A percentile compares a stretch with the other conserved stretches of the same genome.
phyloP scores from a whole-genome alignment of 192 early-diverging fungal species.

The Chytriomyces hyalinus region DNA sequence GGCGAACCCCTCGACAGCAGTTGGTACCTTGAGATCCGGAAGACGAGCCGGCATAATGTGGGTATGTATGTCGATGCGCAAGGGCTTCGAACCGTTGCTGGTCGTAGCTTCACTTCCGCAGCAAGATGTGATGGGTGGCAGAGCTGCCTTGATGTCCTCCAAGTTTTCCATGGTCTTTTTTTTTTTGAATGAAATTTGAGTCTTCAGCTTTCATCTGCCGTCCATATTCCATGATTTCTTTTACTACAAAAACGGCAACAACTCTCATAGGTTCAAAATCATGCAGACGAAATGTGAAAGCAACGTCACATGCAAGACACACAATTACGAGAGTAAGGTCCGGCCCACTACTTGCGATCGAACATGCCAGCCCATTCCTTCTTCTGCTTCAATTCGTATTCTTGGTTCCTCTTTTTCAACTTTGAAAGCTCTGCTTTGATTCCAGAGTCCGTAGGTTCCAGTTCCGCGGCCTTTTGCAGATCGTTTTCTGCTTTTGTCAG shows the following conservation, averaged over 20 bases:
- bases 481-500: conserved; percentile 46
- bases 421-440: conserved; percentile 39
- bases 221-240: too few species aligned
- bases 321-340: neutral
- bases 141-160: too few species aligned
- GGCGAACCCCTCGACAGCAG: too few species aligned
- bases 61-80: conserved; percentile 48
- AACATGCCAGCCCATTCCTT: conserved; percentile 52
- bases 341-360: conserved; percentile 26
- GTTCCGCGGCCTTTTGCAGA: conserved; percentile 43
- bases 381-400: conserved; percentile 46
- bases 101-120: neutral
- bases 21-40: conserved; percentile 55
- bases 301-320: too few species aligned
- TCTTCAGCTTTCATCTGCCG: too few species aligned
- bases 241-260: too few species aligned
- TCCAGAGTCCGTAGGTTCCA: conserved; percentile 50
- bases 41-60: conserved; percentile 69
- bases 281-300: too few species aligned
- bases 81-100: neutral
- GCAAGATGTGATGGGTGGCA: neutral
- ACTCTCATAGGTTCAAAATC: too few species aligned
- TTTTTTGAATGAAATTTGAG: too few species aligned
- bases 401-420: conserved; percentile 31
- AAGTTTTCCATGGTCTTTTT: too few species aligned